phyloP scores from a whole-genome alignment of 2,329 filamentous ascomycete genomes.

The Claviceps monticola region DNA sequence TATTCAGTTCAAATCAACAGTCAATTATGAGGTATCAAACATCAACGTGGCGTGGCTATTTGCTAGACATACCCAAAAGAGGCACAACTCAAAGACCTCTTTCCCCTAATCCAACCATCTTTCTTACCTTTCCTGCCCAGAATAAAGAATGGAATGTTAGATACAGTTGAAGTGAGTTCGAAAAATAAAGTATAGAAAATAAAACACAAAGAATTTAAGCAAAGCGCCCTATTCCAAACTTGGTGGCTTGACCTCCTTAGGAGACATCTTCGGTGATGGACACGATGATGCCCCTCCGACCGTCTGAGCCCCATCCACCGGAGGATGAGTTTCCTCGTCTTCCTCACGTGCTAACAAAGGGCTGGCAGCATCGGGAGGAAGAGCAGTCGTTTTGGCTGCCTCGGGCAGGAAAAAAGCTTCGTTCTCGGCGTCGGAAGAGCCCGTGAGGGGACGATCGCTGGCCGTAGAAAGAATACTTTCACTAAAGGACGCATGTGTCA shows the following conservation, averaged over 20 bases:
- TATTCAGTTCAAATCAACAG: no score
- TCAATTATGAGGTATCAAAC: no score
- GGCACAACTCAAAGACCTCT: no score
- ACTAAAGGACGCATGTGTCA: slow-evolving; percentile 18
- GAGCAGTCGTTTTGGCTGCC: neutral
- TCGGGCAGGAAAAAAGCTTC: neutral
- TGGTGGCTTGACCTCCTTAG: neutral
- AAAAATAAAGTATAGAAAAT: no score
- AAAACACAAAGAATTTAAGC: no score
- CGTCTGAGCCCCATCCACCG: slow-evolving; percentile 14
- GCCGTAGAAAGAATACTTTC: slow-evolving; percentile 7
- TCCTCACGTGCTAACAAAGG: neutral
- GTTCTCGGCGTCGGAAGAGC: neutral
- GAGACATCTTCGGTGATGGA: neutral
- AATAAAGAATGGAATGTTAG: no score
- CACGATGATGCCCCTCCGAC: slow-evolving; percentile 9
- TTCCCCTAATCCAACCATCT: no score
- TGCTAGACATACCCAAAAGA: no score
- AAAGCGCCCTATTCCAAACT: neutral
- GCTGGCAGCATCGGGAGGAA: no score
- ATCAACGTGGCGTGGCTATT: no score
- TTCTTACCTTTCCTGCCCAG: no score
- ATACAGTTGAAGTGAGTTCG: no score
- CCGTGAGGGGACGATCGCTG: slow-evolving; percentile 2
- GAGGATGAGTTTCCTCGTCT: slow-evolving; percentile 5